Percentiles rank a stretch among this genome's conserved stretches.
These are phyloP conservation scores for Phoma sp. DNA, from an alignment of 2,329 filamentous ascomycete genomes.

Conservation along the genomic window DNA sequence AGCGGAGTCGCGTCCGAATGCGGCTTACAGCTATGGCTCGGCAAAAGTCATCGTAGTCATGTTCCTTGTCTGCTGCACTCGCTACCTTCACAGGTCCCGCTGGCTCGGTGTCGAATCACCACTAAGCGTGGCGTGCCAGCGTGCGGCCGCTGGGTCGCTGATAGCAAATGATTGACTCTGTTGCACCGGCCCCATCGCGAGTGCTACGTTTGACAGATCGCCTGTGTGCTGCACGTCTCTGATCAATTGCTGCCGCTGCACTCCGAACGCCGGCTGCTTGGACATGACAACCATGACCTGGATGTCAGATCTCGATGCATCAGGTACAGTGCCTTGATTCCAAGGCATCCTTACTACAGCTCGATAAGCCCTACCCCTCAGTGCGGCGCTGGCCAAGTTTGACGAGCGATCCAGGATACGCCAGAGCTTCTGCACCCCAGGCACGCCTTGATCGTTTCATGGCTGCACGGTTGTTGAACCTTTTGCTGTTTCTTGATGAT, in stretches of 20 bases:
- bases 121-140: constrained; percentile 19
- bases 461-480: constrained; percentile 5
- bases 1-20: constrained; percentile 23
- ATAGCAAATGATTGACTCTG: constrained; percentile 21
- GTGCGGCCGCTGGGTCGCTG: constrained; percentile 7
- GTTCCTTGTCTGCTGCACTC: constrained; percentile 19
- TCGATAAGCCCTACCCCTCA: constrained; percentile 11
- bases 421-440: not conserved
- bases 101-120: constrained; percentile 29
- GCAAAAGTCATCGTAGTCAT: constrained; percentile 4
- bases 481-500: constrained; percentile 11
- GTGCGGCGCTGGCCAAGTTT: constrained; percentile 3
- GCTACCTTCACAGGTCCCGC: constrained; percentile 22
- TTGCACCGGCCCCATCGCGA: constrained; percentile 9
- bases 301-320: constrained; percentile 6
- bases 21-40: constrained; percentile 16
- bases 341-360: constrained; percentile 5
- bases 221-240: constrained; percentile 10
- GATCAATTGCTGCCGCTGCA: constrained; percentile 4
- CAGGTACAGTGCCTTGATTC: constrained; percentile 11
- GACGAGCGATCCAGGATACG: not conserved
- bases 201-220: constrained; percentile 22
- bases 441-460: not conserved
- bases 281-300: not conserved
- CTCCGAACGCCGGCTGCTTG: constrained; percentile 3